These are phyloP conservation scores for Quercus berberidifolia DNA, from an alignment of 306 rosid species.

Conservation along the genomic window DNA sequence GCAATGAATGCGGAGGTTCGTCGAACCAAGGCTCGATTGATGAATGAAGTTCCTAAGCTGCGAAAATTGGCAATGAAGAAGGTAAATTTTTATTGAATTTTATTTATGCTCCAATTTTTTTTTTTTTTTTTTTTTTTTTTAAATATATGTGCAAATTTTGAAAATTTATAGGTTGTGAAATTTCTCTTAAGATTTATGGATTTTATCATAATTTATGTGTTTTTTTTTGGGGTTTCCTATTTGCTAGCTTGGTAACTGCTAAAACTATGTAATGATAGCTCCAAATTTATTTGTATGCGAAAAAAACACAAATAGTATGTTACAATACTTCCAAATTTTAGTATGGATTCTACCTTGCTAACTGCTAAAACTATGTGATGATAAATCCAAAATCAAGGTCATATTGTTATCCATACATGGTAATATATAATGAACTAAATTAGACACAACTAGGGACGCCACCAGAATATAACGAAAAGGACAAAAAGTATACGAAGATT, in stretches of 20 bases:
- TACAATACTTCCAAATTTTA: not conserved
- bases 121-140: not conserved
- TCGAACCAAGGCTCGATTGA: constrained; percentile 47
- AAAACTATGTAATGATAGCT: not conserved
- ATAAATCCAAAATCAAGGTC: not conserved
- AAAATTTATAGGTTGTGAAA: too few species aligned
- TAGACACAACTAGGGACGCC: not conserved
- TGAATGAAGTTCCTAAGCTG: constrained; percentile 81
- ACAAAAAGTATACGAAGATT: not conserved
- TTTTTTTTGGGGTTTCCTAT: not conserved
- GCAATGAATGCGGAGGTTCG: constrained; percentile 42
- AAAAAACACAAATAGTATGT: not conserved
- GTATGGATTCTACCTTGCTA: not conserved
- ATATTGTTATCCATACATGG: not conserved
- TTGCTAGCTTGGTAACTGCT: not conserved
- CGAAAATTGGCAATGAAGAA: constrained; percentile 62
- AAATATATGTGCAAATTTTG: too few species aligned
- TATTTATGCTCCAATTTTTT: not conserved
- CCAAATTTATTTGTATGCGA: not conserved
- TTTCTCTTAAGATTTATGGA: not conserved
- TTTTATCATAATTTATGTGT: not conserved
- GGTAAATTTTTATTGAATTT: constrained; percentile 28
- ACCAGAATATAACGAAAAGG: not conserved
- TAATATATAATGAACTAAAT: not conserved
- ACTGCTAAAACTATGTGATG: not conserved